Conservation (phyloP, 1,284 basidiomycete genomes). For the Phylloboletellus chloephorus region DNA sequence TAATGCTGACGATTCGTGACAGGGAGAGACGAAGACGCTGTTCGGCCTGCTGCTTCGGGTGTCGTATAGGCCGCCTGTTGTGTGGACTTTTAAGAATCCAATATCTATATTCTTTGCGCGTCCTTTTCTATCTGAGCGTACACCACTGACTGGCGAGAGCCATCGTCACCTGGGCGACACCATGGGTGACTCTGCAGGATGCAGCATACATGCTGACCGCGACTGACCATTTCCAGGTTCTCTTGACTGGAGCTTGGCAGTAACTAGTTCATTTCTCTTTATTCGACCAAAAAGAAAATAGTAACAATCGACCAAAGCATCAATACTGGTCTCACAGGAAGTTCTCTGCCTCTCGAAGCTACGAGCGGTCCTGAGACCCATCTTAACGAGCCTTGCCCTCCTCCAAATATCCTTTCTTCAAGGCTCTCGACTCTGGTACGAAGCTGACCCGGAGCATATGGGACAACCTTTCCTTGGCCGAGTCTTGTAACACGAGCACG, state of each 20-base stretch:
- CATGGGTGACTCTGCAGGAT: no score
- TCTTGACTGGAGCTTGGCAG: no score
- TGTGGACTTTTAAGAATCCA: conserved; percentile 7
- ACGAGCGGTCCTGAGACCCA: neutral
- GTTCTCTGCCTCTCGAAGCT: neutral
- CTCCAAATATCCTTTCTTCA: conserved; percentile 43
- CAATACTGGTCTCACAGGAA: no score
- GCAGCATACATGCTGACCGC: no score
- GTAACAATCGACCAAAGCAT: no score
- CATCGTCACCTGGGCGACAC: no score
- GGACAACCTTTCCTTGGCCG: conserved; percentile 38
- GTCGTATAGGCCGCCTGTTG: conserved; percentile 24
- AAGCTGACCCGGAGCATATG: conserved; percentile 35
- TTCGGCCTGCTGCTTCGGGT: conserved; percentile 48
- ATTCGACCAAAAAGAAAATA: no score
- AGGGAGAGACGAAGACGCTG: conserved; percentile 54
- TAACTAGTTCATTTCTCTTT: no score
- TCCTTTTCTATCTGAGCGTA: neutral
- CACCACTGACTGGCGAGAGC: neutral
- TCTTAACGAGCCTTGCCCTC: no score
- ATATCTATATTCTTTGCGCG: conserved; percentile 9
- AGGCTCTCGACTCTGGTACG: conserved; percentile 44
- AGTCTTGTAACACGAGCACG: conserved; percentile 31
- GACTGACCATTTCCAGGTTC: neutral
- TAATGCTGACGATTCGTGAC: conserved; percentile 6